A percentile compares a stretch with the other conserved stretches of the same genome.
phyloP scores from a whole-genome alignment of 345 rosid genomes.

The Brassica cretica region DNA sequence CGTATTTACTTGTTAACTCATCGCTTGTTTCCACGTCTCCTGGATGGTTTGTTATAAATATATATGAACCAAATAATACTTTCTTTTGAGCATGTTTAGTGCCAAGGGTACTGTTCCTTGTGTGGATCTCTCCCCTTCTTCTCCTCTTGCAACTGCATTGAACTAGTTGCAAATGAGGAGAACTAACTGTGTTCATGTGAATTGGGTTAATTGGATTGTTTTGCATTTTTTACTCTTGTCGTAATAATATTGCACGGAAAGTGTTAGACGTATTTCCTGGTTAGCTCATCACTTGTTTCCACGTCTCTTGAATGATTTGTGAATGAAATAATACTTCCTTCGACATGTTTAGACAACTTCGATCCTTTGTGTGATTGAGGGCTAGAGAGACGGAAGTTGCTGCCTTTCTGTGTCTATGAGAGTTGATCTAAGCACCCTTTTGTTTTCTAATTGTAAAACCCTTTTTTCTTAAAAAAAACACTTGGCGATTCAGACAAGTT shows the following conservation, averaged over 20 bases:
- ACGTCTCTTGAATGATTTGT: neutral
- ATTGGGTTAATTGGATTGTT: neutral
- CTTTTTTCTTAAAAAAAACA: neutral
- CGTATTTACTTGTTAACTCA: slow-evolving; percentile 14
- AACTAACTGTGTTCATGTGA: neutral
- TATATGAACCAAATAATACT: too few relatives aligned
- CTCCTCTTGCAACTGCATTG: too few relatives aligned
- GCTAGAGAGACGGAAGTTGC: neutral
- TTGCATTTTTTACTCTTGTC: neutral
- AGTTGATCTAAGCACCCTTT: neutral
- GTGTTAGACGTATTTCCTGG: slow-evolving; percentile 33
- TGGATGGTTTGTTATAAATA: too few relatives aligned
- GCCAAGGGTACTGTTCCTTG: too few relatives aligned
- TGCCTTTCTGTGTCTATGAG: slow-evolving; percentile 13
- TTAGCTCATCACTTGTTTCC: neutral
- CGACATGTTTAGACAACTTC: neutral
- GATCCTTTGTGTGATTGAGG: slow-evolving; percentile 3
- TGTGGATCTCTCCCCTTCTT: too few relatives aligned
- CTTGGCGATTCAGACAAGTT: neutral
- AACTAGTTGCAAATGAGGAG: too few relatives aligned
- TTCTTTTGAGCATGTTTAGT: too few relatives aligned
- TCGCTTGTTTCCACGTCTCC: neutral
- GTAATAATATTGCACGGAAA: slow-evolving; percentile 13
- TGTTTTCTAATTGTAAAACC: neutral
- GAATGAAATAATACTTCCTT: neutral